Percentiles rank a stretch among this genome's conserved stretches.
Conservation (phyloP, 2,329 filamentous ascomycete species). For the Diatrype stigma region DNA sequence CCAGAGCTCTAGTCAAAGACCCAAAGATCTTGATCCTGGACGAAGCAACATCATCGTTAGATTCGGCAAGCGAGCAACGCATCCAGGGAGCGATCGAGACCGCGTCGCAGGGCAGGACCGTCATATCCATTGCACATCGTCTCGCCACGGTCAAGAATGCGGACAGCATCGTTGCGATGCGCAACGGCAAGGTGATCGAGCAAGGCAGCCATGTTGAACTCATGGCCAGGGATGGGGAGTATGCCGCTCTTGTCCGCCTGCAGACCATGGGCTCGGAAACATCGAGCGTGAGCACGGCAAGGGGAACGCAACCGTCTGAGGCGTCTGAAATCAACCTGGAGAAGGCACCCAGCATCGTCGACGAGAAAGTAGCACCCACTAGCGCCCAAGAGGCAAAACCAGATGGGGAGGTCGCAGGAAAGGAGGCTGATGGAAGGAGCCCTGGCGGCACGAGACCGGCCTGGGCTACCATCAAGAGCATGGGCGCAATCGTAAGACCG, state of each 20-base stretch:
- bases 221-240: conserved; percentile 34
- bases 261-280: conserved; percentile 31
- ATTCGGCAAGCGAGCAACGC: conserved; percentile 42
- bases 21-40: conserved; percentile 44
- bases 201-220: conserved; percentile 58
- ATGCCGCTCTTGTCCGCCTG: conserved; percentile 27
- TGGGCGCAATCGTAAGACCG: conserved; percentile 35
- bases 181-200: conserved; percentile 56
- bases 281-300: conserved; percentile 27
- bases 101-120: conserved; percentile 45
- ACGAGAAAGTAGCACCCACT: conserved; percentile 7
- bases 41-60: conserved; percentile 47
- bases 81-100: conserved; percentile 37
- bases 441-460: conserved; percentile 20
- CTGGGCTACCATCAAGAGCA: conserved; percentile 34
- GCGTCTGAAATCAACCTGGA: conserved; percentile 33
- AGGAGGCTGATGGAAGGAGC: conserved; percentile 1
- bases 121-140: conserved; percentile 62
- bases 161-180: conserved; percentile 62
- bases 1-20: conserved; percentile 42
- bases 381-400: conserved; percentile 8
- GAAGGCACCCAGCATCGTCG: conserved; percentile 23
- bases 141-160: conserved; percentile 58
- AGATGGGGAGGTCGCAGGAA: conserved; percentile 2
- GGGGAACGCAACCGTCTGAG: conserved; percentile 24